phyloP scores from a whole-genome alignment of 306 rosid genomes.

The Canavalia ensiformis region DNA sequence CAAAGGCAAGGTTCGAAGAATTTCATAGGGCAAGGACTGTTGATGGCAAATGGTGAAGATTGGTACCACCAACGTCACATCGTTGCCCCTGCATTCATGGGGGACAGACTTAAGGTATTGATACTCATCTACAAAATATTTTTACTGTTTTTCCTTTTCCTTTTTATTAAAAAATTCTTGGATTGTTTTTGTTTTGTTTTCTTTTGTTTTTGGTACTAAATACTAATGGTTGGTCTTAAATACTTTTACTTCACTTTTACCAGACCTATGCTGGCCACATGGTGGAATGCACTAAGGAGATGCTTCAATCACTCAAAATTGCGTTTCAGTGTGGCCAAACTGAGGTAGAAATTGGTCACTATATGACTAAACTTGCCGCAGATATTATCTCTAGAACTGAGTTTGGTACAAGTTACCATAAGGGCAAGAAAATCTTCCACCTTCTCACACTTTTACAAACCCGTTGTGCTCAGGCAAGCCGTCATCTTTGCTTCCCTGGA shows the following conservation, averaged over 20 bases:
- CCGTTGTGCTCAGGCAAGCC: slow-evolving; percentile 88
- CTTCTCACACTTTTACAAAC: slow-evolving; percentile 70
- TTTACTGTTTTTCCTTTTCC: not conserved
- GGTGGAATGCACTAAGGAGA: slow-evolving; percentile 92
- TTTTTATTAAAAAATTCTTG: not conserved
- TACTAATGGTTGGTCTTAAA: slow-evolving; percentile 39
- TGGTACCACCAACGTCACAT: slow-evolving; percentile 84
- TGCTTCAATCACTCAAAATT: slow-evolving; percentile 68
- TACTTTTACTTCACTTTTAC: not conserved
- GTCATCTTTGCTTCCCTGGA: slow-evolving; percentile 86
- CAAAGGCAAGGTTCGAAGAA: slow-evolving; percentile 71
- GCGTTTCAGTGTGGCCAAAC: slow-evolving; percentile 54
- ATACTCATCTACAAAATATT: slow-evolving; percentile 8
- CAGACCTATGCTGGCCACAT: slow-evolving; percentile 89
- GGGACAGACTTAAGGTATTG: slow-evolving; percentile 73
- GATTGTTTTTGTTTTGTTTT: not conserved
- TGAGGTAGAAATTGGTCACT: slow-evolving; percentile 84
- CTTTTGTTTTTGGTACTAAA: not conserved
- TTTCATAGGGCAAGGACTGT: slow-evolving; percentile 69
- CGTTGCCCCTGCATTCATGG: slow-evolving; percentile 72
- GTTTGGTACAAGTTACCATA: slow-evolving; percentile 75
- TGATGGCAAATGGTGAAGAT: slow-evolving; percentile 75
- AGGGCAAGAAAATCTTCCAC: slow-evolving; percentile 84
- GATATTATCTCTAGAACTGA: slow-evolving; percentile 89
- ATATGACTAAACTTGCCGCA: slow-evolving; percentile 77